Evolutionary conservation across 2,329 filamentous ascomycete genomes (phyloP).

Genomic region (Fusarium subtropicale): DNA sequence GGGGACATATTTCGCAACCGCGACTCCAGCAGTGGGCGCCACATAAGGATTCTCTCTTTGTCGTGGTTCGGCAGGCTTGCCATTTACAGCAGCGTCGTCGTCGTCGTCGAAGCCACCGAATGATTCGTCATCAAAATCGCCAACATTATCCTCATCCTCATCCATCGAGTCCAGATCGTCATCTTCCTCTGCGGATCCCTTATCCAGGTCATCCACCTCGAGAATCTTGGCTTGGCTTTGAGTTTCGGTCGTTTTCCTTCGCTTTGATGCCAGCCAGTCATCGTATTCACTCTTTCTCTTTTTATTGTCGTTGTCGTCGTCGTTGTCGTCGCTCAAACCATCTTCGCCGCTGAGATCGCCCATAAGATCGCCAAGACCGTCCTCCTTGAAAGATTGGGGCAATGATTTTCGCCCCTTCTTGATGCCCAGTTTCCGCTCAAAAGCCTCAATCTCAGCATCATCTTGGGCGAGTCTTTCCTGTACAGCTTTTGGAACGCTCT

Average conservation of each 20-base stretch:
- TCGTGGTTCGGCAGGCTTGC: conserved; percentile 56
- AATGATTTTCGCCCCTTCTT: conserved; percentile 79
- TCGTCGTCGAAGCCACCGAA: conserved; percentile 57
- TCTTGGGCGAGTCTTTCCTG: conserved; percentile 77
- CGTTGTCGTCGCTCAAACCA: conserved; percentile 59
- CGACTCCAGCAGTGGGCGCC: conserved; percentile 68
- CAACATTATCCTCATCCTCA: conserved; percentile 46
- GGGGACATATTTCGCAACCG: conserved; percentile 82
- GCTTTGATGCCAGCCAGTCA: conserved; percentile 70
- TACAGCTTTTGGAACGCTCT: conserved; percentile 34
- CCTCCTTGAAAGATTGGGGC: conserved; percentile 79
- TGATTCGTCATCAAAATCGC: conserved; percentile 49
- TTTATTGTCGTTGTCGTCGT: conserved; percentile 62
- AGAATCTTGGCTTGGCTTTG: conserved; percentile 21
- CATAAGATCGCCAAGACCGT: conserved; percentile 84
- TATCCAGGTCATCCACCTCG: conserved; percentile 43
- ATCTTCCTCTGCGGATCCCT: conserved; percentile 30
- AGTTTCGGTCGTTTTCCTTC: conserved; percentile 58
- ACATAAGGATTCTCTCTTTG: conserved; percentile 88
- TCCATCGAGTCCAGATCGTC: conserved; percentile 45
- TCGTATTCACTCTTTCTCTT: conserved; percentile 71
- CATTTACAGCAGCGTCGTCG: conserved; percentile 49
- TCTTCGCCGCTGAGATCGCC: conserved; percentile 64
- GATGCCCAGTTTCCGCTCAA: conserved; percentile 90
- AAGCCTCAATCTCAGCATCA: conserved; percentile 85